These are phyloP conservation scores for Chlorella sp. DNA, from an alignment of 139 green algal genomes.

Conservation along the genomic window DNA sequence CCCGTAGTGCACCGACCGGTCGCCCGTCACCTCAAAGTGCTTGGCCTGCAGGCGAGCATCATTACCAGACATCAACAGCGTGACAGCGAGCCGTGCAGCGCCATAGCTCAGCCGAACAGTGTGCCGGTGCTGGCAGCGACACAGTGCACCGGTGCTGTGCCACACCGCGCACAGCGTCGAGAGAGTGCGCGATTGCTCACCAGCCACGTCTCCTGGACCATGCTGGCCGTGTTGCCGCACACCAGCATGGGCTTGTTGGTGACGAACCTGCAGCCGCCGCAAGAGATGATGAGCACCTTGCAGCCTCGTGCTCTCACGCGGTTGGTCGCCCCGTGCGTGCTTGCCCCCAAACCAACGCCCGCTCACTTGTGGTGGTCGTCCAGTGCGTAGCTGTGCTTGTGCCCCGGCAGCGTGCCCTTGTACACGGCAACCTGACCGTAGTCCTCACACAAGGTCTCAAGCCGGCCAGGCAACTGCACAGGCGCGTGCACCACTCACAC, in stretches of 20 bases:
- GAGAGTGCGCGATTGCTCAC: background rate
- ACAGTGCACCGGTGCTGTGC: background rate
- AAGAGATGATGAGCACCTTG: too few species aligned
- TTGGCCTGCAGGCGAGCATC: conserved; percentile 15
- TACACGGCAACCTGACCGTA: conserved; percentile 74
- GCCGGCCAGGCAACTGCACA: conserved; percentile 65
- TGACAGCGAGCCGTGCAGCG: too few species aligned
- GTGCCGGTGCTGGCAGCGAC: background rate
- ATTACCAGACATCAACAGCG: too few species aligned
- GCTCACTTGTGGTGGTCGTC: conserved; percentile 76
- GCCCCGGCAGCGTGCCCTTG: conserved; percentile 74
- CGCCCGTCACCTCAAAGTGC: conserved; percentile 70
- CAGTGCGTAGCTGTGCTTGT: conserved; percentile 63
- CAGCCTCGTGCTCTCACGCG: too few species aligned
- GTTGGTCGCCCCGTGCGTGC: too few species aligned
- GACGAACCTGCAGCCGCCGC: conserved; percentile 57
- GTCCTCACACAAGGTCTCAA: conserved; percentile 84
- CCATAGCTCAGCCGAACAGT: background rate
- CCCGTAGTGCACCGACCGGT: conserved; percentile 68
- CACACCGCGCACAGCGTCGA: too few species aligned
- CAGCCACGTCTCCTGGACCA: conserved; percentile 83
- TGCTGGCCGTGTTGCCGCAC: conserved; percentile 86
- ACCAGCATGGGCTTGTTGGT: conserved; percentile 78
- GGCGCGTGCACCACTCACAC: too few species aligned
- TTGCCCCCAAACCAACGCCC: too few species aligned